These are phyloP conservation scores for Aspergillus conjunctus DNA, from an alignment of 495 filamentous ascomycete genomes.

Conservation along the genomic window DNA sequence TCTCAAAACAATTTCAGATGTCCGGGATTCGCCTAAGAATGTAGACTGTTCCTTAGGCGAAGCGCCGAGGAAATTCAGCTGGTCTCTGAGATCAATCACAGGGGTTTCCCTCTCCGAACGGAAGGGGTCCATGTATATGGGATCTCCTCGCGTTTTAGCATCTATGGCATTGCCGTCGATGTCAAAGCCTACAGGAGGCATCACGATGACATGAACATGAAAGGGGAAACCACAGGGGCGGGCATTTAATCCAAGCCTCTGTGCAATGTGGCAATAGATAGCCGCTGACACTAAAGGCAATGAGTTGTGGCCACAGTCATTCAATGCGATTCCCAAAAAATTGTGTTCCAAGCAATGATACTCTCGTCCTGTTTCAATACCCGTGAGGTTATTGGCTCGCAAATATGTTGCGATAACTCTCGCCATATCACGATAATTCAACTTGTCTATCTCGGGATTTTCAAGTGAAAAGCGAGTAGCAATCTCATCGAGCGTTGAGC, in stretches of 20 bases:
- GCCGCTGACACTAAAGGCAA: slow-evolving; percentile 76
- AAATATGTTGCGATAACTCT: slow-evolving; percentile 67
- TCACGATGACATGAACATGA: slow-evolving; percentile 76
- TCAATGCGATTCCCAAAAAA: slow-evolving; percentile 73
- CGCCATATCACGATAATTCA: slow-evolving; percentile 66
- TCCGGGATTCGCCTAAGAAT: slow-evolving; percentile 61
- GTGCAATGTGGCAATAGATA: slow-evolving; percentile 70
- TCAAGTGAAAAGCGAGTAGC: slow-evolving; percentile 49
- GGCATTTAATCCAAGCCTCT: slow-evolving; percentile 67
- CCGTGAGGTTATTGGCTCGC: slow-evolving; percentile 63
- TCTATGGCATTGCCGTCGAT: slow-evolving; percentile 62
- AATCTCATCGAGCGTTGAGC: slow-evolving; percentile 62
- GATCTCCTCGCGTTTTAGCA: slow-evolving; percentile 43
- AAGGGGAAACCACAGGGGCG: slow-evolving; percentile 74
- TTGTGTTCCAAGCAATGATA: slow-evolving; percentile 83
- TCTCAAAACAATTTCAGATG: slow-evolving; percentile 69
- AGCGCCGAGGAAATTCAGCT: slow-evolving; percentile 65
- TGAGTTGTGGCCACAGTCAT: slow-evolving; percentile 63
- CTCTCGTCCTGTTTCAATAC: slow-evolving; percentile 60
- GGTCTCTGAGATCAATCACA: slow-evolving; percentile 56
- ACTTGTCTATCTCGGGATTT: slow-evolving; percentile 49
- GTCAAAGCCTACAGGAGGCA: slow-evolving; percentile 57
- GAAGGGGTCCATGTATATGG: slow-evolving; percentile 86
- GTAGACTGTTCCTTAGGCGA: slow-evolving; percentile 50
- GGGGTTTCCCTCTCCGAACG: slow-evolving; percentile 67